Conservation (phyloP, 495 filamentous ascomycete genomes). For the Annulohypoxylon nitens region DNA sequence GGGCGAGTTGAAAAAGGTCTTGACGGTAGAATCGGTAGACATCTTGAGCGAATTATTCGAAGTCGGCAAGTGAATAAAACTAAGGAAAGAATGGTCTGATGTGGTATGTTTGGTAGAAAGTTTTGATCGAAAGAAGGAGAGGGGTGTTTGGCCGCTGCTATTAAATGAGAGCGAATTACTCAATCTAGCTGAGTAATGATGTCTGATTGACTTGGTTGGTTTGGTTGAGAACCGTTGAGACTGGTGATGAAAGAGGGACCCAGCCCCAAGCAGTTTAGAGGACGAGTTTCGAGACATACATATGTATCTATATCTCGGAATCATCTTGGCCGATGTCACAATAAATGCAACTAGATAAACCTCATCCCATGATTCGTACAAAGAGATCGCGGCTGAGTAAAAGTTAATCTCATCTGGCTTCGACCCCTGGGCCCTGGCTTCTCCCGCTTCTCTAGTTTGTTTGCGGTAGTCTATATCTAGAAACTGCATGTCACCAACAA, state of each 20-base stretch:
- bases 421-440: conserved; percentile 1
- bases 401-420: conserved; percentile 18
- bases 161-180: conserved; percentile 34
- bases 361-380: conserved; percentile 8
- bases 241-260: conserved; percentile 1
- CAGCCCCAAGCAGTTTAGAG: conserved; percentile 6
- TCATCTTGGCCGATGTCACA: conserved; percentile 29
- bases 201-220: not conserved
- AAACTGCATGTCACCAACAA: conserved; percentile 29
- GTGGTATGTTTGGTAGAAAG: conserved; percentile 28
- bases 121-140: conserved; percentile 11
- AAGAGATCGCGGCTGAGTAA: conserved; percentile 37
- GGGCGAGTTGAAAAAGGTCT: conserved; percentile 84
- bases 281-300: conserved; percentile 29
- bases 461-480: conserved; percentile 12
- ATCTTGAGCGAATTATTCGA: conserved; percentile 44
- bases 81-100: conserved; percentile 23
- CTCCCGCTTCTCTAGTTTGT: conserved; percentile 1
- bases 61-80: conserved; percentile 18
- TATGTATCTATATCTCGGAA: conserved; percentile 26
- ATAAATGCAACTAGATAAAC: conserved; percentile 12
- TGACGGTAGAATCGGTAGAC: conserved; percentile 71
- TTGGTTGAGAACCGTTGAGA: conserved; percentile 42
- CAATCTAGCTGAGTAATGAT: conserved; percentile 35
- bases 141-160: conserved; percentile 12